phyloP scores from a whole-genome alignment of 148 eudicot species.

The Nyssa sinensis region DNA sequence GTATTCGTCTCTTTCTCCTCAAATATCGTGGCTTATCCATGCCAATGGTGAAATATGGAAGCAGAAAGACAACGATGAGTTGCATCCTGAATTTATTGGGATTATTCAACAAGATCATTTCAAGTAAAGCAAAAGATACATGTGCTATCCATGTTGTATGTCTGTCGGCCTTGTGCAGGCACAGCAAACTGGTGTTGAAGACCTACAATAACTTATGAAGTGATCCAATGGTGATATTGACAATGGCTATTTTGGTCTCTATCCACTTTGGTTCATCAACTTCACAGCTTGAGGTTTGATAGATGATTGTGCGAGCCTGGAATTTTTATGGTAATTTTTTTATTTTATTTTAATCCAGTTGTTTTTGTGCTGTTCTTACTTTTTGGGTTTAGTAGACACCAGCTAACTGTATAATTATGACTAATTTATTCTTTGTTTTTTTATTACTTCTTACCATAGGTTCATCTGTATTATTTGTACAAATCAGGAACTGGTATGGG shows the following conservation, averaged over 20 bases:
- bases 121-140: conserved; percentile 19
- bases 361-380: too few species aligned
- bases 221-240: neutral
- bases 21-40: conserved; percentile 56
- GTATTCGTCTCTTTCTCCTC: conserved; percentile 46
- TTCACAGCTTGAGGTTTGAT: conserved; percentile 9
- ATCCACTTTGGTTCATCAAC: neutral
- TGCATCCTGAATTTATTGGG: conserved; percentile 49
- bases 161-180: neutral
- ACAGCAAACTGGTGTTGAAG: neutral
- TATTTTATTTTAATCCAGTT: neutral
- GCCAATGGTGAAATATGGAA: conserved; percentile 68
- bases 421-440: conserved; percentile 11
- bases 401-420: neutral
- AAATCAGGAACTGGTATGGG: neutral
- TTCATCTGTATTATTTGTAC: conserved; percentile 5
- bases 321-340: neutral
- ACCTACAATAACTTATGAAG: neutral
- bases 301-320: neutral
- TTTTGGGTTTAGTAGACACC: neutral
- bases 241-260: conserved; percentile 1
- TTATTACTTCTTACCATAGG: neutral
- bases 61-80: conserved; percentile 47
- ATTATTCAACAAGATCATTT: conserved; percentile 51
- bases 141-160: neutral